These are phyloP conservation scores for Trichomonas gallinae DNA, from an alignment of 208 protist species.

Conservation along the genomic window DNA sequence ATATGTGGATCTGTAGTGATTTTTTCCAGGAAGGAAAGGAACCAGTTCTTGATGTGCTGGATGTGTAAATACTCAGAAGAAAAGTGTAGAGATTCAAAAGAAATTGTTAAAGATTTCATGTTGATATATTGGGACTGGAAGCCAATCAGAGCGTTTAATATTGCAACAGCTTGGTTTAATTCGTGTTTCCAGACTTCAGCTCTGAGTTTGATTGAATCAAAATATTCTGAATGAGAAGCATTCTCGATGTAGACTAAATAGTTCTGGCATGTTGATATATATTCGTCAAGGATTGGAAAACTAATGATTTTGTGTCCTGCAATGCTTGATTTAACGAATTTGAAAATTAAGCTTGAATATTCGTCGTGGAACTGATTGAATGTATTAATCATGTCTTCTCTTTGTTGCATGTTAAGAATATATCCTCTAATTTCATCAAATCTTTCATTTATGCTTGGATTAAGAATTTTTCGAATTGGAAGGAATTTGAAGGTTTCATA, in stretches of 20 bases:
- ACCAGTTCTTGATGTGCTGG: not conserved
- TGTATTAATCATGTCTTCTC: not conserved
- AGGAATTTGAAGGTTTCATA: not conserved
- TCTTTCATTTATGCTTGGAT: not conserved
- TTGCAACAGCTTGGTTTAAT: not conserved
- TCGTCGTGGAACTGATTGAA: not conserved
- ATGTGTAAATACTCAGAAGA: not conserved
- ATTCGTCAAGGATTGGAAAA: not conserved
- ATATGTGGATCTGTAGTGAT: not conserved
- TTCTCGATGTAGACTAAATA: not conserved
- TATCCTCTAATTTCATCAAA: not conserved
- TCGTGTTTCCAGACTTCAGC: not conserved
- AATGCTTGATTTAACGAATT: not conserved
- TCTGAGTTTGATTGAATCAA: not conserved
- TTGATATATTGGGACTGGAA: not conserved
- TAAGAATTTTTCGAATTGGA: not conserved
- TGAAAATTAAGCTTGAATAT: not conserved
- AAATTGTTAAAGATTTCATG: not conserved
- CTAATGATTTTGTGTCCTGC: not conserved
- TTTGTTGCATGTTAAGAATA: not conserved
- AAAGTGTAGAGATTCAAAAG: not conserved
- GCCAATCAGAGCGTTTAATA: not conserved
- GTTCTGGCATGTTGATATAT: not conserved
- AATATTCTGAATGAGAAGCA: not conserved
- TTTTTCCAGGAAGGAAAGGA: not conserved